A percentile compares a stretch with the other conserved stretches of the same genome.
phyloP scores from a whole-genome alignment of 2,329 filamentous ascomycete genomes.

The Beauveria medogensis region DNA sequence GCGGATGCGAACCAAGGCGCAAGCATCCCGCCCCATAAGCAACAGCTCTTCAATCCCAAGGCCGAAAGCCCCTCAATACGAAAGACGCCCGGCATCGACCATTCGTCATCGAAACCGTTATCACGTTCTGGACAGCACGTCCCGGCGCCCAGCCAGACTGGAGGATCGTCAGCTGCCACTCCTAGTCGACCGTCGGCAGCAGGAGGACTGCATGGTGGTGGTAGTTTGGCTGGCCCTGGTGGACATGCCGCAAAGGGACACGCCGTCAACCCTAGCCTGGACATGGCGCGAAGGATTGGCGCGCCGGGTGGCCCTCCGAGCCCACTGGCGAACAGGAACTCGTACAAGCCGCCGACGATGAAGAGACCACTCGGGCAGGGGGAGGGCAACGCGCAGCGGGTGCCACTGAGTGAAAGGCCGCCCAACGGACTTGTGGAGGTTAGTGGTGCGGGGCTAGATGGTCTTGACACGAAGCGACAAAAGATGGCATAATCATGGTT shows the following conservation, averaged over 20 bases:
- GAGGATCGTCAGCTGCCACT: slow-evolving; percentile 8
- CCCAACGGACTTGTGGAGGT: slow-evolving; percentile 28
- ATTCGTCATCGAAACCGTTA: slow-evolving; percentile 67
- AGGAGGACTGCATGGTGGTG: slow-evolving; percentile 5
- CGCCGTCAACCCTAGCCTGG: slow-evolving; percentile 45
- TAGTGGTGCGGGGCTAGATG: slow-evolving; percentile 18
- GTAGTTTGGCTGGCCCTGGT: neutral
- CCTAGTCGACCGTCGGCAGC: slow-evolving; percentile 8
- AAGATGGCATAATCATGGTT: slow-evolving; percentile 28
- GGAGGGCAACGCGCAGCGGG: slow-evolving; percentile 25
- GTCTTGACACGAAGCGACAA: slow-evolving; percentile 44
- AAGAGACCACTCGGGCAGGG: slow-evolving; percentile 34
- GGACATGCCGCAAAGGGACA: slow-evolving; percentile 28
- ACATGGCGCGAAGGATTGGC: slow-evolving; percentile 49
- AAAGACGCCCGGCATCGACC: slow-evolving; percentile 82
- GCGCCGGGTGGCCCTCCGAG: slow-evolving; percentile 47
- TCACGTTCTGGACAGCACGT: slow-evolving; percentile 48
- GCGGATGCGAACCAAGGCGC: neutral
- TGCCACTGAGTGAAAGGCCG: slow-evolving; percentile 44
- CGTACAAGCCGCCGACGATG: slow-evolving; percentile 52
- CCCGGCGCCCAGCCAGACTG: slow-evolving; percentile 28
- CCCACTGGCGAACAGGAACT: slow-evolving; percentile 49
- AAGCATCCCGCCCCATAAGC: slow-evolving; percentile 33
- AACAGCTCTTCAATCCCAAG: slow-evolving; percentile 61
- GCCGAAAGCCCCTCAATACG: slow-evolving; percentile 77